These are phyloP conservation scores for Calvatia gigantea DNA, from an alignment of 768 basidiomycete genomes.

Conservation along the genomic window DNA sequence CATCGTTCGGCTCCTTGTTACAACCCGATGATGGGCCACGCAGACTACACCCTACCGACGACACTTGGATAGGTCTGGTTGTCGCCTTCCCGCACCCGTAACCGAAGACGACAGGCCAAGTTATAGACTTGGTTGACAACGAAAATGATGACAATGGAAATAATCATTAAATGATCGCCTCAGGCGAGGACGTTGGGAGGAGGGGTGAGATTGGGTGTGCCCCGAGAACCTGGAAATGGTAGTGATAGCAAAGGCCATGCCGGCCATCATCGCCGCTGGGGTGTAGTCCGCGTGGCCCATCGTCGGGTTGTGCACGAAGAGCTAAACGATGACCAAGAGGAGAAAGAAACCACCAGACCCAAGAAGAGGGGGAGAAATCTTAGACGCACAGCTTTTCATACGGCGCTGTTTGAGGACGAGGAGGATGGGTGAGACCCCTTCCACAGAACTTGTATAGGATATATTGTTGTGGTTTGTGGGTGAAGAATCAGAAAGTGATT, in stretches of 20 bases:
- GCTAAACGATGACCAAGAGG: constrained; percentile 33
- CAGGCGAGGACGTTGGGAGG: constrained; percentile 18
- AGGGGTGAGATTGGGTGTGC: constrained; percentile 11
- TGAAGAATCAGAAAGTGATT: neutral
- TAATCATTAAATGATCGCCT: constrained; percentile 30
- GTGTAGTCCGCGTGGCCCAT: constrained; percentile 23
- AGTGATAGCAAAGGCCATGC: neutral
- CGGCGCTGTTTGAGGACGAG: neutral
- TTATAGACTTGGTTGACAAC: constrained; percentile 19
- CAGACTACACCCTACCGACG: no score
- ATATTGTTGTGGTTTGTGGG: no score
- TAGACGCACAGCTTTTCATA: no score
- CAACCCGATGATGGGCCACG: no score
- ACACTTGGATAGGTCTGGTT: no score
- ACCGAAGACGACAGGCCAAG: neutral
- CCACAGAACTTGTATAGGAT: neutral
- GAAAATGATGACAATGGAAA: constrained; percentile 56
- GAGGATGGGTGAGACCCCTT: neutral
- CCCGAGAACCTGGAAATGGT: neutral
- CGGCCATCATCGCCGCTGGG: neutral
- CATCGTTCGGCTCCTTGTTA: no score
- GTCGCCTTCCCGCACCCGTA: no score
- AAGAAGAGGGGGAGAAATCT: neutral
- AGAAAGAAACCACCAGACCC: constrained; percentile 31
- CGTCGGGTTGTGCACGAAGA: constrained; percentile 46